Evolutionary conservation across 306 rosid species (phyloP).

Genomic region (Castanospermum australe): DNA sequence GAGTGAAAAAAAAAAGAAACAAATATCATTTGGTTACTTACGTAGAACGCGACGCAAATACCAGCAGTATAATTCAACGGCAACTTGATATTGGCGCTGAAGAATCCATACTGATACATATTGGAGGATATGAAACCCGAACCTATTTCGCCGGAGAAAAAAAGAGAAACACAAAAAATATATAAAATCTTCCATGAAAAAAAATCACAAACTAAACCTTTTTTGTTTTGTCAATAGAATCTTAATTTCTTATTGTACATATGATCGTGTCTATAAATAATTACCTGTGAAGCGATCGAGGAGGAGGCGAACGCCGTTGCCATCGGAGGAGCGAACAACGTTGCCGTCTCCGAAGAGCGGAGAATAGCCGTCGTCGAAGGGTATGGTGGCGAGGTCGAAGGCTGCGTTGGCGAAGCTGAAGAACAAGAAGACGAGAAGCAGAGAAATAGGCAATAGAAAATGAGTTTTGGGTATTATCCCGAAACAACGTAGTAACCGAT

Average conservation of each 20-base stretch:
- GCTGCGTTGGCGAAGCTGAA: constrained; percentile 39
- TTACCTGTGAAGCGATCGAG: constrained; percentile 89
- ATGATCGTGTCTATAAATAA: neutral
- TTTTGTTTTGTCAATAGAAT: neutral
- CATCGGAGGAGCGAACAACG: constrained; percentile 80
- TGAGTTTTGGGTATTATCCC: constrained; percentile 21
- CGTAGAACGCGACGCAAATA: constrained; percentile 84
- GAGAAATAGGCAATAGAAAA: constrained; percentile 6
- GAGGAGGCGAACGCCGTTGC: constrained; percentile 74
- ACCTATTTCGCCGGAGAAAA: constrained; percentile 35
- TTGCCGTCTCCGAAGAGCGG: constrained; percentile 78
- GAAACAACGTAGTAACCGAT: constrained; percentile 45
- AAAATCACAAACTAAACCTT: neutral
- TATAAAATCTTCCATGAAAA: neutral
- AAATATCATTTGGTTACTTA: constrained; percentile 35
- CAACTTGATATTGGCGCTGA: constrained; percentile 84
- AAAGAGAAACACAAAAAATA: neutral
- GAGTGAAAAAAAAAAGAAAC: too few relatives aligned
- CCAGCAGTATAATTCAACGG: constrained; percentile 93
- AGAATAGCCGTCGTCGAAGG: constrained; percentile 66
- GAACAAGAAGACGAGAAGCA: constrained; percentile 12
- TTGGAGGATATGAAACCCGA: constrained; percentile 88
- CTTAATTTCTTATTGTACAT: neutral
- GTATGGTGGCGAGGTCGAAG: constrained; percentile 65
- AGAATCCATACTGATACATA: constrained; percentile 85